These are phyloP conservation scores for Yamadazyma blattariae DNA, from an alignment of 1,139 yeast species.

Conservation along the genomic window DNA sequence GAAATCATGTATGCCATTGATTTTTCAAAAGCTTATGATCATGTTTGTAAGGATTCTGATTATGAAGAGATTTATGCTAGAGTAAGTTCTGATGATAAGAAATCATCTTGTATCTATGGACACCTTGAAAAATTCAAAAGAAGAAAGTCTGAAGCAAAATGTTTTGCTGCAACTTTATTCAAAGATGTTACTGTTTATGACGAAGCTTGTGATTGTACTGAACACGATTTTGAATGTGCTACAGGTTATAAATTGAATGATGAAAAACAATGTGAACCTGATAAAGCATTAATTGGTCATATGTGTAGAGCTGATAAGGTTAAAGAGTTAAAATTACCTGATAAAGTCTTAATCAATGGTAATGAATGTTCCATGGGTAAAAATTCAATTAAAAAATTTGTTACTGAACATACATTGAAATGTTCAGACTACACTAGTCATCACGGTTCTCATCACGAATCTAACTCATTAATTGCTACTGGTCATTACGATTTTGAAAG, in stretches of 20 bases:
- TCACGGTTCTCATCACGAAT: slow-evolving; percentile 25
- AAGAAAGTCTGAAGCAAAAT: slow-evolving; percentile 65
- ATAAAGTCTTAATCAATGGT: slow-evolving; percentile 46
- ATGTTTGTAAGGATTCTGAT: slow-evolving; percentile 53
- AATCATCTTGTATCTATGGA: slow-evolving; percentile 71
- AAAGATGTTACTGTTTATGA: slow-evolving; percentile 56
- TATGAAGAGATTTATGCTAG: slow-evolving; percentile 71
- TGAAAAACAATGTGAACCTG: slow-evolving; percentile 51
- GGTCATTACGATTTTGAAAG: slow-evolving; percentile 37
- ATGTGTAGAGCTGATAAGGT: slow-evolving; percentile 23
- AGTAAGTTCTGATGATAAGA: slow-evolving; percentile 36
- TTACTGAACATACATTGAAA: slow-evolving; percentile 22
- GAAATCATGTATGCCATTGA: slow-evolving; percentile 51
- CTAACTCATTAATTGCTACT: slow-evolving; percentile 19
- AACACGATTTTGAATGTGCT: slow-evolving; percentile 71
- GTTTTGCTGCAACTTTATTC: slow-evolving; percentile 62
- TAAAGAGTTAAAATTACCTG: slow-evolving; percentile 26
- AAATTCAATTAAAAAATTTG: slow-evolving; percentile 24
- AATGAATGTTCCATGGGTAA: slow-evolving; percentile 43
- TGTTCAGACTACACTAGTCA: slow-evolving; percentile 33
- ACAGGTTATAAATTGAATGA: slow-evolving; percentile 48
- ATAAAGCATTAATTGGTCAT: slow-evolving; percentile 25
- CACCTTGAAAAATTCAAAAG: slow-evolving; percentile 64
- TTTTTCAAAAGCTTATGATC: slow-evolving; percentile 56
- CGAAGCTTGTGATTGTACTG: slow-evolving; percentile 65